Evolutionary conservation across 352 stramenopile species (phyloP).

Genomic region (Chrysophaeum taylorii): DNA sequence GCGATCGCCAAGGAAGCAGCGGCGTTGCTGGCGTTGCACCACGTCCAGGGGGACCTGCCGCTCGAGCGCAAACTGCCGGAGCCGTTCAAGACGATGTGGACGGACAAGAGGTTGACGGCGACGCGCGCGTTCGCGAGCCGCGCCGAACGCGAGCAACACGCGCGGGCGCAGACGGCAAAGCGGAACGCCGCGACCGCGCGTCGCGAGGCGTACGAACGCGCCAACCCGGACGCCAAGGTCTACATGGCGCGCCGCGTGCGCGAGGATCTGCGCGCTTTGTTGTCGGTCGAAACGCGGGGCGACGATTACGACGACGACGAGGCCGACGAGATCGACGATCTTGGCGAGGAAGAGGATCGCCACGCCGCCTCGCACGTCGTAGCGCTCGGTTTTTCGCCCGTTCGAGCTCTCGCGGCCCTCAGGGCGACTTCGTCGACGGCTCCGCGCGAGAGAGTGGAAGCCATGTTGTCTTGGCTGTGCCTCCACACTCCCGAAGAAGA

Average conservation of each 20-base stretch:
- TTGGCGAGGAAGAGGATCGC: background rate
- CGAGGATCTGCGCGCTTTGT: constrained; percentile 67
- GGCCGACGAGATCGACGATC: constrained; percentile 19
- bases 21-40: constrained; percentile 79
- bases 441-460: constrained; percentile 28
- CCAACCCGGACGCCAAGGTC: constrained; percentile 67
- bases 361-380: constrained; percentile 5
- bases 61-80: constrained; percentile 90
- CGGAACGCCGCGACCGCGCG: constrained; percentile 62
- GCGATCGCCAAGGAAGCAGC: constrained; percentile 69
- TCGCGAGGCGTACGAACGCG: constrained; percentile 75
- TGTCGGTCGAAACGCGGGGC: constrained; percentile 29
- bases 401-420: constrained; percentile 38
- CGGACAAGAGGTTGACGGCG: constrained; percentile 25
- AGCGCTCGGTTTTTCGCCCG: constrained; percentile 37
- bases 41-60: constrained; percentile 78
- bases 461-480: constrained; percentile 47
- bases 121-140: constrained; percentile 23
- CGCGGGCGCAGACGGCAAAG: constrained; percentile 34
- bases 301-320: constrained; percentile 28
- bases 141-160: constrained; percentile 28
- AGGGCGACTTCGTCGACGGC: constrained; percentile 7
- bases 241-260: constrained; percentile 75
- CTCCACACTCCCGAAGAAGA: constrained; percentile 49
- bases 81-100: constrained; percentile 84